These are phyloP conservation scores for Antarctomyces pellizariae DNA, from an alignment of 495 filamentous ascomycete species.

Conservation along the genomic window DNA sequence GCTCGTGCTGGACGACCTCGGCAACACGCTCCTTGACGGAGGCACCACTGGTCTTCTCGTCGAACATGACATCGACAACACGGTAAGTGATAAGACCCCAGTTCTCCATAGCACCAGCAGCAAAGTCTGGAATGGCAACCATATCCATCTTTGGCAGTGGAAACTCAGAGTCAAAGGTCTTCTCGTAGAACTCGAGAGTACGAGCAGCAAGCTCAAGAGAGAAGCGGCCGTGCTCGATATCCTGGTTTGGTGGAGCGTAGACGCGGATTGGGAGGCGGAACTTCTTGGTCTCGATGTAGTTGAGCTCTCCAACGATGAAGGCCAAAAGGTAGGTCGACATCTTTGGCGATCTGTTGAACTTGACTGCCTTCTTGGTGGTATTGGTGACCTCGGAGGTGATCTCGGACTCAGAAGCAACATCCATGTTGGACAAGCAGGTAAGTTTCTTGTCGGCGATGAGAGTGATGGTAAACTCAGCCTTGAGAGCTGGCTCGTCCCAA, in stretches of 20 bases:
- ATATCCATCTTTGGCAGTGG: constrained; percentile 85
- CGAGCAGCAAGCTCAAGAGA: constrained; percentile 30
- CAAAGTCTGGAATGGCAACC: constrained; percentile 90
- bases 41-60: constrained; percentile 81
- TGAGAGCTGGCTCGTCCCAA: constrained; percentile 57
- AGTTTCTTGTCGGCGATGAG: constrained; percentile 49
- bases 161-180: constrained; percentile 48
- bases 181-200: constrained; percentile 49
- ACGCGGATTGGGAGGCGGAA: constrained; percentile 56
- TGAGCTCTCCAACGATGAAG: constrained; percentile 54
- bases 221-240: constrained; percentile 43
- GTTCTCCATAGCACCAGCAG: constrained; percentile 93
- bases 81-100: constrained; percentile 95
- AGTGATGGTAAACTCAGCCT: constrained; percentile 50
- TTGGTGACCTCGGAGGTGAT: constrained; percentile 27
- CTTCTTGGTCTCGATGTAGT: constrained; percentile 46
- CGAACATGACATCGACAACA: constrained; percentile 73
- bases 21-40: constrained; percentile 82
- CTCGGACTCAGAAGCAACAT: constrained; percentile 40
- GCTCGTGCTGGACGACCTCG: constrained; percentile 86
- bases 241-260: constrained; percentile 36
- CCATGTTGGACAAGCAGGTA: constrained; percentile 66
- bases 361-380: constrained; percentile 41
- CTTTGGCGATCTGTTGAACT: constrained; percentile 46
- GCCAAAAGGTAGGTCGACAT: constrained; percentile 66